A percentile compares a stretch with the other conserved stretches of the same genome.
phyloP scores from a whole-genome alignment of 177 flowering plant species.

The Vitis hybrid region DNA sequence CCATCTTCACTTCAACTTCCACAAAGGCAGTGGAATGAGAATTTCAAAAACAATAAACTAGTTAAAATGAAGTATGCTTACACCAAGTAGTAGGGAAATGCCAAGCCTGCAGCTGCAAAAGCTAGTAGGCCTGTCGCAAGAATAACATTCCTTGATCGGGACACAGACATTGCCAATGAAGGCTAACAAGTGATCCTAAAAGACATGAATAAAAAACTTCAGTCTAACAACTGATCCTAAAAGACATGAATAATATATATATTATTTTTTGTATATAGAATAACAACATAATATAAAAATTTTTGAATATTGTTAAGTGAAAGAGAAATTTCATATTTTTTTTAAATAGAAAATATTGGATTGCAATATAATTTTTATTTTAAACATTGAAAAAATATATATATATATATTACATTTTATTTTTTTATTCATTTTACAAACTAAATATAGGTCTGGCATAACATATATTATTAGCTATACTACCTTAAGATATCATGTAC shows the following conservation, averaged over 20 bases:
- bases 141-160: conserved; percentile 53
- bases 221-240: conserved; percentile 1
- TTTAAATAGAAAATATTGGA: no score
- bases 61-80: conserved; percentile 32
- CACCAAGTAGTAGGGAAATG: conserved; percentile 93
- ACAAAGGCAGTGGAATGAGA: background rate
- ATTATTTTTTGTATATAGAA: no score
- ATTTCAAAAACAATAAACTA: background rate
- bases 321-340: no score
- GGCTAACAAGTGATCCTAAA: conserved; percentile 2
- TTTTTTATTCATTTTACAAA: no score
- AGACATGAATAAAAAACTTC: background rate
- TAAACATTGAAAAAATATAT: no score
- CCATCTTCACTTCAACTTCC: background rate
- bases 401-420: no score
- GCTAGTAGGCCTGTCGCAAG: conserved; percentile 77
- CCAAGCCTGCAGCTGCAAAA: conserved; percentile 82
- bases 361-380: no score
- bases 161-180: conserved; percentile 28
- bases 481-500: background rate
- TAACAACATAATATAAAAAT: no score
- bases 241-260: background rate
- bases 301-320: no score
- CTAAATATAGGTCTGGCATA: background rate
- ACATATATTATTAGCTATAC: background rate